phyloP scores from a whole-genome alignment of 345 rosid species.

The Acer negundo region DNA sequence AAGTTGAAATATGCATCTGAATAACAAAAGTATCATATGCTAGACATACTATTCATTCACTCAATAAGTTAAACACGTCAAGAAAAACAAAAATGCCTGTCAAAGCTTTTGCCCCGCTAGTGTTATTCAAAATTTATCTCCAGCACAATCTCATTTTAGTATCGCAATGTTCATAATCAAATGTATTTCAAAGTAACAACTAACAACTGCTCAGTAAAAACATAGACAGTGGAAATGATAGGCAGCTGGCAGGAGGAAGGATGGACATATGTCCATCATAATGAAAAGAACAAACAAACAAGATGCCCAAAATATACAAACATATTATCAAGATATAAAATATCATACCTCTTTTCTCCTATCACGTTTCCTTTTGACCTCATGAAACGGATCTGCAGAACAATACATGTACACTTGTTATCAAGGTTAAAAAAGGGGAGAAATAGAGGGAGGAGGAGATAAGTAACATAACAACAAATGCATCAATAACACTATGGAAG shows the following conservation, averaged over 20 bases:
- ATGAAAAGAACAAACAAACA: neutral
- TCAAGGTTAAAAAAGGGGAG: constrained; percentile 3
- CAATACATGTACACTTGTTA: constrained; percentile 30
- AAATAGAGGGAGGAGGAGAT: neutral
- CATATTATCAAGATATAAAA: neutral
- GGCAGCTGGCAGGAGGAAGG: neutral
- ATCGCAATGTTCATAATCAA: neutral
- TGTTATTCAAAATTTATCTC: neutral
- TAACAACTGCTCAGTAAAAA: neutral
- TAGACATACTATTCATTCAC: neutral
- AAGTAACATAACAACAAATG: neutral
- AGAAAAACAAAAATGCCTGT: neutral
- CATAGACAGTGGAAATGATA: neutral
- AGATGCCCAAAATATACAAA: neutral
- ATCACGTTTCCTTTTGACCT: constrained; percentile 85
- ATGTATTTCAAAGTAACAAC: neutral
- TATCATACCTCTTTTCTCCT: constrained; percentile 71
- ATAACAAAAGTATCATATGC: constrained; percentile 12
- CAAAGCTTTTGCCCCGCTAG: neutral
- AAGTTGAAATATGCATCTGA: constrained; percentile 19
- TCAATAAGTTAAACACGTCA: neutral
- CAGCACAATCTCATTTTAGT: neutral
- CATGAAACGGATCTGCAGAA: constrained; percentile 78
- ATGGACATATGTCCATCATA: neutral
- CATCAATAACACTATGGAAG: neutral